Base-by-base conservation (phyloP, 1,284 basidiomycete species). In the Rhodotorula sp. region DNA sequence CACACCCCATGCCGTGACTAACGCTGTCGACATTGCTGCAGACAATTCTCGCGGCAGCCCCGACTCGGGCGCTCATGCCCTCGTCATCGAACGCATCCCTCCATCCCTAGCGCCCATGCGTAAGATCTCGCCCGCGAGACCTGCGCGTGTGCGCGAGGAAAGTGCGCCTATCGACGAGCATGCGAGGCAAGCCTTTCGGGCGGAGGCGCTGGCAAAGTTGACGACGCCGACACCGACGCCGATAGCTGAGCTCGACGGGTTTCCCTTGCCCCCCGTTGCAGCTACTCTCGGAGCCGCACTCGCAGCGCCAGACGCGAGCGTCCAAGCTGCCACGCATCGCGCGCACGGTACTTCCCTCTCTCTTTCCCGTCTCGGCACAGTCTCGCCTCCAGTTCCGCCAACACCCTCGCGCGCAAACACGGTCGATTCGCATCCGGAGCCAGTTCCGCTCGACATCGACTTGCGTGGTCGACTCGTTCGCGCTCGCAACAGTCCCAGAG, bases 401-500 rank as follows among this genome's bases (percentile, higher is more conserved):
- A 34, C 49, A 4, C 64, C 66, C 14, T 23, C 56, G 21, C 70
- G 70, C n/a, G 65, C 70, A 1, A 61, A 64, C 52, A 68, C 70
- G 10, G 70, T 72, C 43, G 64, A 57, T 6, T 57, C 68, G 1
- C 70, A 72, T 39, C 70, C 70, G 0, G 62, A 57, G 14, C 58
- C 64, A 1, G 60, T 69, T 23, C 63, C 67, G 6, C 70, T 72
- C 67, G 70, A 68, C 49, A 72, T 72, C 64, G 70, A 72, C 52
- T 64, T 72, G 26, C 46, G 39, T 6, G 70, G 70, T 5, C 60
- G 61, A 1, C 67, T 72, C 34, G 51, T 72, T n/a, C 67, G 70
- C 10, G 67, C 64, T 14, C 67, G 70, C 34, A 66, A 68, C 51
- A 54, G 58, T 58, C 54, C 54, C 4, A 10, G 54, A 31, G 15